Percentiles rank a stretch among this genome's conserved stretches.
phyloP scores from a whole-genome alignment of 768 basidiomycete genomes.

The Lentinula sp. region DNA sequence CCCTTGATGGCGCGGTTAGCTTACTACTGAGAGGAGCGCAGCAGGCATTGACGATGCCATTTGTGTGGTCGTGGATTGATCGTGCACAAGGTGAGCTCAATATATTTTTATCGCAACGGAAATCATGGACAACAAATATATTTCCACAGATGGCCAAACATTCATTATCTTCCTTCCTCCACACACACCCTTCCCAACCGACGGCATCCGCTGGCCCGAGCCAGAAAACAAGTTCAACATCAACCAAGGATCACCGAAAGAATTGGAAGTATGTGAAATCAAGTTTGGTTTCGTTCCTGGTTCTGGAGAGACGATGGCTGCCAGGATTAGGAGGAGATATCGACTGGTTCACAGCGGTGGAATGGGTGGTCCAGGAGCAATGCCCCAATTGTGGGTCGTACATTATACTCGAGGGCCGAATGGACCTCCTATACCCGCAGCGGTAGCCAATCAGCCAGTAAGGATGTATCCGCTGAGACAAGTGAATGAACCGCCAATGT shows the following conservation, averaged over 20 bases:
- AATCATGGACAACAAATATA: background rate
- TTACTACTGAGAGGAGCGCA: conserved; percentile 58
- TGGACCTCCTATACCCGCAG: conserved; percentile 46
- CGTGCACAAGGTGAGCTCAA: conserved; percentile 57
- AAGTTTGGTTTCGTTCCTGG: conserved; percentile 77
- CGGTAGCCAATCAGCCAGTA: conserved; percentile 52
- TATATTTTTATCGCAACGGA: background rate
- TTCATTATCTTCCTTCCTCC: conserved; percentile 61
- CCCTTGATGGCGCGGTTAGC: conserved; percentile 48
- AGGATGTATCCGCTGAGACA: conserved; percentile 67
- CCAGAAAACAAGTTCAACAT: conserved; percentile 57
- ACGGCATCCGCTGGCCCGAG: conserved; percentile 76
- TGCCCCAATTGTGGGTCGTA: conserved; percentile 66
- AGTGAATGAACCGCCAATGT: conserved; percentile 62
- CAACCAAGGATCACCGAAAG: conserved; percentile 47
- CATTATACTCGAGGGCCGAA: conserved; percentile 69
- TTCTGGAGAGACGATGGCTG: conserved; percentile 53
- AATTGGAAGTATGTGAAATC: conserved; percentile 69
- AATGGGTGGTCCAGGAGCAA: conserved; percentile 11
- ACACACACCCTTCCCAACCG: conserved; percentile 58
- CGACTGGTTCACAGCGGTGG: conserved; percentile 64
- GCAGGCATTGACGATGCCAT: conserved; percentile 54
- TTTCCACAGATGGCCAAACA: conserved; percentile 52
- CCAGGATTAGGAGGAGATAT: conserved; percentile 64
- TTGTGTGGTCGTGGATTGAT: conserved; percentile 72